These are phyloP conservation scores for Yamadazyma mexicana DNA, from an alignment of 1,139 yeast species.

Conservation along the genomic window DNA sequence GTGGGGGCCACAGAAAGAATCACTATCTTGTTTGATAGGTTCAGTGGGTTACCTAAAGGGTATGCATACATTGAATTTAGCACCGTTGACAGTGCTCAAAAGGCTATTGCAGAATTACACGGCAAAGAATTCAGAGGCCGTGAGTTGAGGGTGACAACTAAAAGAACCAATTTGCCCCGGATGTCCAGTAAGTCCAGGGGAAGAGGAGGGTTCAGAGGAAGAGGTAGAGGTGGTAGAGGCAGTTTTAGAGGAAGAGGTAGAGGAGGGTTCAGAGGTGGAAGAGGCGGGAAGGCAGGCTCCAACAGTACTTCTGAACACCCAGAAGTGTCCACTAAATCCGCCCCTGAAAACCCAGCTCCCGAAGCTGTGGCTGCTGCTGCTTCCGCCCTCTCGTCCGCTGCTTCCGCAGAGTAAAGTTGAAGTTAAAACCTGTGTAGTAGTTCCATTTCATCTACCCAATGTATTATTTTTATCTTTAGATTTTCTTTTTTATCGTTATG, in stretches of 20 bases:
- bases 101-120: constrained; percentile 37
- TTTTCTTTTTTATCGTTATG: not conserved
- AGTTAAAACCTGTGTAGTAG: not conserved
- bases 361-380: not conserved
- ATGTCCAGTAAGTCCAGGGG: constrained; percentile 23
- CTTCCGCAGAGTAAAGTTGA: constrained; percentile 2
- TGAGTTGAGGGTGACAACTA: constrained; percentile 35
- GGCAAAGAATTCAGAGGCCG: constrained; percentile 38
- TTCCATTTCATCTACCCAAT: not conserved
- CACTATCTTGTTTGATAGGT: constrained; percentile 40
- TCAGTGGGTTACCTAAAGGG: constrained; percentile 45
- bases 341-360: not conserved
- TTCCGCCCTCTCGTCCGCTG: constrained; percentile 4
- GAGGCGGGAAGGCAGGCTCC: constrained; percentile 9
- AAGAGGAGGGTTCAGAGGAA: constrained; percentile 22
- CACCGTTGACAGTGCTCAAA: constrained; percentile 25
- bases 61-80: constrained; percentile 46
- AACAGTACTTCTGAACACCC: too few relatives aligned
- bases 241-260: constrained; percentile 14
- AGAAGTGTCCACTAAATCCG: too few relatives aligned
- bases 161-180: constrained; percentile 43
- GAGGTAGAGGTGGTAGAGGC: constrained; percentile 19
- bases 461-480: constrained; percentile 1
- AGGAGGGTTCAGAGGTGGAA: constrained; percentile 7
- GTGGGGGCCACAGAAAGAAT: constrained; percentile 40